Evolutionary conservation across 2,329 filamentous ascomycete species (phyloP), one percentile per base, ranked within the genome.

Genomic region (Alternaria triticimaculans): DNA sequence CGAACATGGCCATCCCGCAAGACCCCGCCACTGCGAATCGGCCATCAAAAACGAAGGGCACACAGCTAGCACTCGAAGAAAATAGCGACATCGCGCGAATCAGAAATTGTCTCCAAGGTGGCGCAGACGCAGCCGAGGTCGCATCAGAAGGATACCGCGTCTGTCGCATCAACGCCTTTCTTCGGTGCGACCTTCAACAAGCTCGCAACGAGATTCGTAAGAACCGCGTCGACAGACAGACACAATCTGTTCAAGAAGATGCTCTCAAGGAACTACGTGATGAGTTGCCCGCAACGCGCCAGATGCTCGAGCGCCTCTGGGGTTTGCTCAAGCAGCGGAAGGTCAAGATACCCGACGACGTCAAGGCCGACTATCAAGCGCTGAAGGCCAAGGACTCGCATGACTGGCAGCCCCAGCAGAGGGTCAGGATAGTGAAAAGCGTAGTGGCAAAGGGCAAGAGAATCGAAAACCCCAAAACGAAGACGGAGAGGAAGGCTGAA

Each of bases 101-200:
- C 28, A 55, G 41, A 14, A 30, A 30, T 23, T 50, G 60, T 18
- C 12, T 63, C 28, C 44, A 58, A 8, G 44, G 44, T 43, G 50
- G 18, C 23, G 41, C 55, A 6, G 21, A 44, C 6, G 21, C 23
- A 4, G 15, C 33, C 15, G 44, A 63, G 30, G 43, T 63, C 23
- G 55, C 55, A 5, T 43, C 53, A 11, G 60, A 63, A 55, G 60
- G 55, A 11, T 59, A 59, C 37, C 55, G 60, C 12, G 21, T 58
- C 21, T 58, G 60, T 37, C 55, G 55, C 30, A 28, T 63, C 49
- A 55, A 63, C 20, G 44, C n/a, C 6, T 57, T 55, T 44, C 28
- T 58, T 12, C 53, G 55, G 12, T 41, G 26, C 37, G 44, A 55
- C 9, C 25, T 25, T 18, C 41, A 58, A 11, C 25, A 50, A 11